Conservation (phyloP, 306 rosid genomes). For the Begonia loranthoides region DNA sequence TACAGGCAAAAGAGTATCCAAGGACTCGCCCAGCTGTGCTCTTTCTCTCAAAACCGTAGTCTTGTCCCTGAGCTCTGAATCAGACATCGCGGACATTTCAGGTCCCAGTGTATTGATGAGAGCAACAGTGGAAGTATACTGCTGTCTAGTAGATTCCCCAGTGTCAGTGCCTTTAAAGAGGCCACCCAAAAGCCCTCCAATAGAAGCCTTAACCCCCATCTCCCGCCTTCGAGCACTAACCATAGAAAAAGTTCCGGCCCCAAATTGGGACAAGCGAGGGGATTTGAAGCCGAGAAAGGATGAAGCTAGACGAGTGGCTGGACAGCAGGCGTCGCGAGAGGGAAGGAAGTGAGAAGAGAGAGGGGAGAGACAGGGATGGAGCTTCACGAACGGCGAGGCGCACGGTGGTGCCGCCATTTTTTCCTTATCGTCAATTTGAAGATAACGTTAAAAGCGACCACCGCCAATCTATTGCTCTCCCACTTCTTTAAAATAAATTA, state of each 20-base stretch:
- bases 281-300: conserved; percentile 18
- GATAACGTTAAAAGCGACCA: too few species aligned
- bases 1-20: conserved; percentile 87
- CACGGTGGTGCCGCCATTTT: conserved; percentile 40
- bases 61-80: conserved; percentile 64
- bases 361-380: conserved; percentile 25
- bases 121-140: conserved; percentile 50
- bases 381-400: conserved; percentile 23
- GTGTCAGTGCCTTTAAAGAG: conserved; percentile 72
- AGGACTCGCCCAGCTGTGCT: conserved; percentile 52
- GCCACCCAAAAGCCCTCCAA: conserved; percentile 80
- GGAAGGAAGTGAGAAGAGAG: conserved; percentile 20
- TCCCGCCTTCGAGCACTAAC: conserved; percentile 9
- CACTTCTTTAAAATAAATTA: too few species aligned
- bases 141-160: conserved; percentile 77
- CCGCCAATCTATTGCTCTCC: too few species aligned
- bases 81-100: conserved; percentile 59
- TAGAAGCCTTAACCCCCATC: conserved; percentile 33
- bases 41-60: conserved; percentile 47
- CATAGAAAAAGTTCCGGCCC: conserved; percentile 17
- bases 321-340: conserved; percentile 4
- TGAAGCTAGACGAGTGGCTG: conserved; percentile 22
- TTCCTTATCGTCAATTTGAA: neutral
- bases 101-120: conserved; percentile 51
- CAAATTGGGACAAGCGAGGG: conserved; percentile 11